Conservation (phyloP, 2,329 filamentous ascomycete species). For the Aspergillus bombycis region DNA sequence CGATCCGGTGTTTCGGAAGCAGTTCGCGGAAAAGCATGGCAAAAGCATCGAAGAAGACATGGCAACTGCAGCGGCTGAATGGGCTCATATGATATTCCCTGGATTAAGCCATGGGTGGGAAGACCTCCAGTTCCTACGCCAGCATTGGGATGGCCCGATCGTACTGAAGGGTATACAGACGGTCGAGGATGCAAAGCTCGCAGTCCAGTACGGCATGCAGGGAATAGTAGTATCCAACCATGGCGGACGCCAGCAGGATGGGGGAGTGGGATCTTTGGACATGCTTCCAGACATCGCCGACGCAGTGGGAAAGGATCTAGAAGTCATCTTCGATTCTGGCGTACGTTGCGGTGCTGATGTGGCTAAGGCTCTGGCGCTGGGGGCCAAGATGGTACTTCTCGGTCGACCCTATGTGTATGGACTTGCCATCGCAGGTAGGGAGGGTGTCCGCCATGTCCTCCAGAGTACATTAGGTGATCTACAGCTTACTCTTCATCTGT, state of each 20-base stretch:
- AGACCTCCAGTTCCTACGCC: slow-evolving; percentile 58
- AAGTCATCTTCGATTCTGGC: slow-evolving; percentile 53
- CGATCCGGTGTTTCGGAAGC: slow-evolving; percentile 65
- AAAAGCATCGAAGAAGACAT: slow-evolving; percentile 50
- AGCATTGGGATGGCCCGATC: slow-evolving; percentile 65
- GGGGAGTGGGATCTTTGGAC: slow-evolving; percentile 48
- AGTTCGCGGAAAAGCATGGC: slow-evolving; percentile 52
- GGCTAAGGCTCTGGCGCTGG: slow-evolving; percentile 53
- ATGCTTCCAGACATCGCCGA: slow-evolving; percentile 60
- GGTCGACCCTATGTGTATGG: slow-evolving; percentile 60
- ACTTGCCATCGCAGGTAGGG: slow-evolving; percentile 56
- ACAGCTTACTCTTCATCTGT: slow-evolving; percentile 28
- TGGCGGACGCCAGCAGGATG: slow-evolving; percentile 53
- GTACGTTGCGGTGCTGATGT: slow-evolving; percentile 51
- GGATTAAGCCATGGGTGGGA: slow-evolving; percentile 61
- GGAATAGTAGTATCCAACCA: slow-evolving; percentile 56
- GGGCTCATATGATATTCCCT: slow-evolving; percentile 57
- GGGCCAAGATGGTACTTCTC: slow-evolving; percentile 57
- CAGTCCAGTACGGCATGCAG: slow-evolving; percentile 48
- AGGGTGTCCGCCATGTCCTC: slow-evolving; percentile 57
- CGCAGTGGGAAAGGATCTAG: slow-evolving; percentile 34
- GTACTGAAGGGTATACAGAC: slow-evolving; percentile 60
- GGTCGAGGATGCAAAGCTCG: slow-evolving; percentile 49
- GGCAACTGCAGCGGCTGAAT: slow-evolving; percentile 51
- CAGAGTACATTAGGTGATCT: slow-evolving; percentile 30